Evolutionary conservation across 2,329 filamentous ascomycete species (phyloP).

Genomic region (Ploettnerulaceae sp.): DNA sequence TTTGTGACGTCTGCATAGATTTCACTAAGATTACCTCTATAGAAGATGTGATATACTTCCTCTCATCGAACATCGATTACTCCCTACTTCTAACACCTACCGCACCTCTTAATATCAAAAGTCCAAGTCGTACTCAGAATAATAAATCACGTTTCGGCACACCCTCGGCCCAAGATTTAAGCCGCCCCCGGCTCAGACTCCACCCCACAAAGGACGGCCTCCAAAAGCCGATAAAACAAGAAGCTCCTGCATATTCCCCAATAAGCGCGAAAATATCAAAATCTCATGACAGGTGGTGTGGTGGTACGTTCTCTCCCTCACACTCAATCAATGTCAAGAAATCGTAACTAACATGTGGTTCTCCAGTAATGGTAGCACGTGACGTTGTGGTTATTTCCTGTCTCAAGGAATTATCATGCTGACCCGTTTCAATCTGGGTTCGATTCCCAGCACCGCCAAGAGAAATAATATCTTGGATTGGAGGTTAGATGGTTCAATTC

Average conservation of each 20-base stretch:
- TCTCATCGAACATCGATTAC: no score
- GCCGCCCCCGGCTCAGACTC: background rate
- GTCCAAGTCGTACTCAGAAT: background rate
- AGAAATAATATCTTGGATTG: constrained; percentile 7
- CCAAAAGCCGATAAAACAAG: background rate
- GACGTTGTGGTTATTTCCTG: constrained; percentile 16
- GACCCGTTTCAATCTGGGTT: constrained; percentile 28
- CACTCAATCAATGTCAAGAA: background rate
- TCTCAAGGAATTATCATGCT: constrained; percentile 11
- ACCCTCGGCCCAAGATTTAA: background rate
- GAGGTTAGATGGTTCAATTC: constrained; percentile 11
- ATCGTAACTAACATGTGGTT: constrained; percentile 1
- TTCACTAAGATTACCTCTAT: no score
- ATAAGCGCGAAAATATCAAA: background rate
- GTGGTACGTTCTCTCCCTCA: constrained; percentile 2
- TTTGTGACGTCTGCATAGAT: no score
- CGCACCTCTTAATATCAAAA: background rate
- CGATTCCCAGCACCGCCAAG: constrained; percentile 27
- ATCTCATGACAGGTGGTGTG: constrained; percentile 7
- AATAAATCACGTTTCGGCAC: background rate
- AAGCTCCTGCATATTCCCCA: background rate
- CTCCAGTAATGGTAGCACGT: constrained; percentile 19
- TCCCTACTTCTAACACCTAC: background rate
- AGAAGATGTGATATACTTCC: no score
- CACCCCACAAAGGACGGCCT: background rate